phyloP scores from a whole-genome alignment of 1,284 basidiomycete species.

The Coniferiporia weirii region DNA sequence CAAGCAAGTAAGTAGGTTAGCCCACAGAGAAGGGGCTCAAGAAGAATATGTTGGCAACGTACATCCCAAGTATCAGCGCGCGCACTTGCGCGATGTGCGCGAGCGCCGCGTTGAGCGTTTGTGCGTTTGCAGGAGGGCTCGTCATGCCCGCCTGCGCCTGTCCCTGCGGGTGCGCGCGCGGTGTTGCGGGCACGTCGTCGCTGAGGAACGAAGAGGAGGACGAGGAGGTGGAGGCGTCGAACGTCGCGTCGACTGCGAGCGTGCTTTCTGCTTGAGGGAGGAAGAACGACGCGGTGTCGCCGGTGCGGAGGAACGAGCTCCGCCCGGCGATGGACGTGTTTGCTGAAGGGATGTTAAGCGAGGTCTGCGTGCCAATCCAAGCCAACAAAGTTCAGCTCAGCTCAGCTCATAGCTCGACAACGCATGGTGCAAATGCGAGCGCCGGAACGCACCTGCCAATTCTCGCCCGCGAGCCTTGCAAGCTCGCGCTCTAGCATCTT shows the following conservation, averaged over 20 bases:
- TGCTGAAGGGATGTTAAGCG: constrained; percentile 16
- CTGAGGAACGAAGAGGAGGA: background rate
- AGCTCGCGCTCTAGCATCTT: constrained; percentile 67
- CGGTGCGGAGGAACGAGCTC: constrained; percentile 8
- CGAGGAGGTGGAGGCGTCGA: constrained; percentile 1
- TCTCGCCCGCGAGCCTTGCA: constrained; percentile 60
- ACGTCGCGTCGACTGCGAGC: background rate
- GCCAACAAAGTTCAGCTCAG: too few relatives aligned
- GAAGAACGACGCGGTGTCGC: constrained; percentile 15
- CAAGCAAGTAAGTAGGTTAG: background rate
- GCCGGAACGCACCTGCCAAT: constrained; percentile 56
- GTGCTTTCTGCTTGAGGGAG: constrained; percentile 17
- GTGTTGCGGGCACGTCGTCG: too few relatives aligned
- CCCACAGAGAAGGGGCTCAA: background rate
- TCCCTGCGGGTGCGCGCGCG: too few relatives aligned
- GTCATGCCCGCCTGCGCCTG: constrained; percentile 8
- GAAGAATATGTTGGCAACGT: background rate
- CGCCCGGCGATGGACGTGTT: constrained; percentile 1
- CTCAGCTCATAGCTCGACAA: too few relatives aligned
- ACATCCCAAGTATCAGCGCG: constrained; percentile 66
- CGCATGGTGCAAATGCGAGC: too few relatives aligned
- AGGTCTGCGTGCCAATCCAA: constrained; percentile 2
- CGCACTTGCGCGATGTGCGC: constrained; percentile 68
- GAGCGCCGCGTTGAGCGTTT: constrained; percentile 32
- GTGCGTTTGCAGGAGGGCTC: constrained; percentile 19